Conservation (phyloP, 495 filamentous ascomycete genomes). For the Hyaloscypha variabilis region DNA sequence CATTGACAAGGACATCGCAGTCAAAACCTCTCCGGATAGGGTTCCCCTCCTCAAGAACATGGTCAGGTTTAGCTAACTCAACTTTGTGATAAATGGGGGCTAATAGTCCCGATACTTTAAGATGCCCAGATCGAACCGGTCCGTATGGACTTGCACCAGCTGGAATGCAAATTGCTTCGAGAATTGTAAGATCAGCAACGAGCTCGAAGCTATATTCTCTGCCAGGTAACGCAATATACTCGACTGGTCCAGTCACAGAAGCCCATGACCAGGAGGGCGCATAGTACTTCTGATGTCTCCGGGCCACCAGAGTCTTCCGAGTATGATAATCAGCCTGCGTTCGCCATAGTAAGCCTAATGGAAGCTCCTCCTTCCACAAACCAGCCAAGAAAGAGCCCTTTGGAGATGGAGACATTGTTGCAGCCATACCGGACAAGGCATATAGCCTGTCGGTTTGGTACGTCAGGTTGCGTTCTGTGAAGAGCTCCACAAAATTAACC, state of each 20-base stretch:
- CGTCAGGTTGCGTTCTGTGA: conserved; percentile 33
- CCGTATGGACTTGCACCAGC: neutral
- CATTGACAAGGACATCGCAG: neutral
- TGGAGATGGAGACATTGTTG: conserved; percentile 17
- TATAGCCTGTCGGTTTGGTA: conserved; percentile 37
- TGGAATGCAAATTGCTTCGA: conserved; percentile 1
- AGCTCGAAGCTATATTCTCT: conserved; percentile 6
- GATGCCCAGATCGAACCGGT: neutral
- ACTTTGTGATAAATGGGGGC: neutral
- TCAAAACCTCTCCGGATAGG: neutral
- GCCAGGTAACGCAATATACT: conserved; percentile 20
- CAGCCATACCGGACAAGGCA: conserved; percentile 38
- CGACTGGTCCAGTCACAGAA: conserved; percentile 30
- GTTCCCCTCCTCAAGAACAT: neutral
- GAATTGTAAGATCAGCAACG: conserved; percentile 5
- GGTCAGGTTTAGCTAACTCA: neutral
- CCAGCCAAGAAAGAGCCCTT: conserved; percentile 31
- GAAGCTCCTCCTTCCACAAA: conserved; percentile 32
- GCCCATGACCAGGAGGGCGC: conserved; percentile 45
- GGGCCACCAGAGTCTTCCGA: conserved; percentile 8
- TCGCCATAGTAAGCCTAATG: conserved; percentile 35
- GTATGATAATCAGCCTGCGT: neutral
- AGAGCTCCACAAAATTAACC: conserved; percentile 31
- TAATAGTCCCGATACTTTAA: conserved; percentile 12
- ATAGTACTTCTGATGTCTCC: conserved; percentile 18